phyloP scores from a whole-genome alignment of 2,329 filamentous ascomycete species.

The Penicillium sp. region DNA sequence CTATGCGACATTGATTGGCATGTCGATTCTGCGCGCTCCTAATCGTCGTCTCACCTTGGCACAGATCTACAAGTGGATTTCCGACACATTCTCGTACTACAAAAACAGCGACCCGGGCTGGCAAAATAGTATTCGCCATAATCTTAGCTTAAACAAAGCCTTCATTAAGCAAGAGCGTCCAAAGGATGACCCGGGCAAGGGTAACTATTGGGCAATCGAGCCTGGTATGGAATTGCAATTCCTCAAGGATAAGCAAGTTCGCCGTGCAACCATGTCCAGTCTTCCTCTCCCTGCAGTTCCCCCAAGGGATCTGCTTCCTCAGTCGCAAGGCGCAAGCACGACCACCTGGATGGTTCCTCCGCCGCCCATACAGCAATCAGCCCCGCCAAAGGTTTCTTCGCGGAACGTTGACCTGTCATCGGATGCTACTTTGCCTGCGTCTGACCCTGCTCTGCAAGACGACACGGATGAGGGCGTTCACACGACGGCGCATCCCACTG shows the following conservation, averaged over 20 bases:
- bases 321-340: slow-evolving; percentile 33
- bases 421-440: slow-evolving; percentile 74
- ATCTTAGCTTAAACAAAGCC: slow-evolving; percentile 93
- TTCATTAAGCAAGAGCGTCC: slow-evolving; percentile 94
- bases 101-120: slow-evolving; percentile 81
- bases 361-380: slow-evolving; percentile 18
- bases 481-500: slow-evolving; percentile 21
- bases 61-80: slow-evolving; percentile 99
- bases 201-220: slow-evolving; percentile 94
- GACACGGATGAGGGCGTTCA: slow-evolving; percentile 50
- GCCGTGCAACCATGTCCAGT: slow-evolving; percentile 48
- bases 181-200: slow-evolving; percentile 96
- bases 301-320: slow-evolving; percentile 30
- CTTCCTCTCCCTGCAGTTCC: slow-evolving; percentile 39
- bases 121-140: slow-evolving; percentile 99
- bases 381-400: slow-evolving; percentile 22
- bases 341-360: slow-evolving; percentile 38
- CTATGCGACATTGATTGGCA: slow-evolving; percentile 92
- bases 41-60: slow-evolving; percentile 81
- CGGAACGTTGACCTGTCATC: slow-evolving; percentile 63
- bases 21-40: slow-evolving; percentile 89
- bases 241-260: slow-evolving; percentile 75
- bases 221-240: slow-evolving; percentile 87
- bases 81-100: slow-evolving; percentile 91
- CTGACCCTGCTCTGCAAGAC: slow-evolving; percentile 62